phyloP scores from a whole-genome alignment of 139 green algal species.

The Tetraselmis striata region DNA sequence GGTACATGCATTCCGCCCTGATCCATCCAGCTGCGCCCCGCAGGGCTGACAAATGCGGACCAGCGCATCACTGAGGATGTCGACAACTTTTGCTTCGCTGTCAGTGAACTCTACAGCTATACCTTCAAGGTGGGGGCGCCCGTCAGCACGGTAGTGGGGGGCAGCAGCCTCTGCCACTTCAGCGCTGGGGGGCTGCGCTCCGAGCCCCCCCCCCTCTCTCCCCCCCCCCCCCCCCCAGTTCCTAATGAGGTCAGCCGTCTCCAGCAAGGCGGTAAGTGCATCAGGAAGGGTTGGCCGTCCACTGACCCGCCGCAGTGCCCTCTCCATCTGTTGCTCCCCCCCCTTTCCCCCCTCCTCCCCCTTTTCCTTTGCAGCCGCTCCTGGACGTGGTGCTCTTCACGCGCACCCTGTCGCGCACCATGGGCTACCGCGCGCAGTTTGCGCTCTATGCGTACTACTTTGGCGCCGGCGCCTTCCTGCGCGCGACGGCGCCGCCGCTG shows the following conservation, averaged over 20 bases:
- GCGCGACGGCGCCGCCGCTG: conserved; percentile 72
- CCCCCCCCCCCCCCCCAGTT: background rate
- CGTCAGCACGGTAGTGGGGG: too few relatives aligned
- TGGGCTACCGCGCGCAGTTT: conserved; percentile 81
- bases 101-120: conserved; percentile 84
- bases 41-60: conserved; percentile 81
- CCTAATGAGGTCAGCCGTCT: background rate
- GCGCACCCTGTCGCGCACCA: conserved; percentile 59
- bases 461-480: conserved; percentile 46
- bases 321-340: too few relatives aligned
- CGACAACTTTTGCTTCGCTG: conserved; percentile 80
- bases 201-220: background rate
- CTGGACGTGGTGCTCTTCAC: conserved; percentile 95
- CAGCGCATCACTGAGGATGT: conserved; percentile 93
- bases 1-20: background rate
- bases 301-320: too few relatives aligned
- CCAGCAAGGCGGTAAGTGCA: too few relatives aligned
- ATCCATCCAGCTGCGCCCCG: background rate
- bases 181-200: too few relatives aligned
- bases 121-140: conserved; percentile 72
- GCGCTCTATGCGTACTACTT: conserved; percentile 72
- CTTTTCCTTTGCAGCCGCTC: conserved; percentile 58
- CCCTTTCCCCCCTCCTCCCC: too few relatives aligned
- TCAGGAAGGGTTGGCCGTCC: too few relatives aligned
- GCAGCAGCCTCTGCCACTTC: too few relatives aligned